Conservation (phyloP, 2,329 filamentous ascomycete species). For the Scytalidium sp. region DNA sequence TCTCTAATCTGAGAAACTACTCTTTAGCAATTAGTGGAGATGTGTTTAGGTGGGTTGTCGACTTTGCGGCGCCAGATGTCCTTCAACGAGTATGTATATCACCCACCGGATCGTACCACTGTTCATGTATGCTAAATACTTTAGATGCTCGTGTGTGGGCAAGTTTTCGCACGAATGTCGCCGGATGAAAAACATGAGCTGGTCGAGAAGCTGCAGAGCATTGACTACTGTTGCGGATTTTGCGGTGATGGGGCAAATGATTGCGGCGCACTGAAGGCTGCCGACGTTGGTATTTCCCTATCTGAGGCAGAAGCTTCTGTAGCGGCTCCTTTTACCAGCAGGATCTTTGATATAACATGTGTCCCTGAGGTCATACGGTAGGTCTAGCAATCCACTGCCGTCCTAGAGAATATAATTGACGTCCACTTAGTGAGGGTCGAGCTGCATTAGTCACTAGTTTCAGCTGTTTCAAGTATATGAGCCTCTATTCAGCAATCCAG, state of each 20-base stretch:
- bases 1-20: constrained; percentile 79
- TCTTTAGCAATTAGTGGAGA: constrained; percentile 88
- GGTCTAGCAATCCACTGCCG: constrained; percentile 13
- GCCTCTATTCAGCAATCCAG: constrained; percentile 97
- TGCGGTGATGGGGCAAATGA: constrained; percentile 98
- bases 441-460: constrained; percentile 97
- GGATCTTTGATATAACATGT: constrained; percentile 94
- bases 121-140: not conserved
- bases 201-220: constrained; percentile 93
- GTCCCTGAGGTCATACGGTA: constrained; percentile 87
- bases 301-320: constrained; percentile 98
- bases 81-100: constrained; percentile 58
- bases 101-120: not conserved
- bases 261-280: constrained; percentile 93
- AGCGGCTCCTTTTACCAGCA: constrained; percentile 94
- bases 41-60: constrained; percentile 93
- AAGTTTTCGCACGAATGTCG: constrained; percentile 97
- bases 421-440: constrained; percentile 67
- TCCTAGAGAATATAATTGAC: constrained; percentile 8
- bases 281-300: constrained; percentile 94
- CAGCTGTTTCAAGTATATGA: constrained; percentile 99
- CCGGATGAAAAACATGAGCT: constrained; percentile 98
- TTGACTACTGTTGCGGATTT: constrained; percentile 94
- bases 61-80: constrained; percentile 80
- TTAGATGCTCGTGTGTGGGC: constrained; percentile 84